Conservation (phyloP, 495 filamentous ascomycete genomes). For the Xylaria intraflava region DNA sequence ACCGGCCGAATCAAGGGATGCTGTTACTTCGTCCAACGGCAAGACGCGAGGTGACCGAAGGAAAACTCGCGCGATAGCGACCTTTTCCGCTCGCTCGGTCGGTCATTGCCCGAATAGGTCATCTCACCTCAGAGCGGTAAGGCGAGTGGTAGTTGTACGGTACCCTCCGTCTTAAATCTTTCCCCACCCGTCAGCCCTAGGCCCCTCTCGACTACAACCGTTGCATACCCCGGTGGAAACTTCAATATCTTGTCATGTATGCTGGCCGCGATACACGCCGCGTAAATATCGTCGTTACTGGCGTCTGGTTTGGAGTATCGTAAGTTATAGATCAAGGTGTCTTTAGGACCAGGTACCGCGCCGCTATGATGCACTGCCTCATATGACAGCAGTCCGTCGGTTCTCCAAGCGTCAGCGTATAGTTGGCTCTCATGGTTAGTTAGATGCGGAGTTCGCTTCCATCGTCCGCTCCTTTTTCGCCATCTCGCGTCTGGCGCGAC, state of each 20-base stretch:
- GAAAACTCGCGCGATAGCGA: constrained; percentile 9
- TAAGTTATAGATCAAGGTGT: constrained; percentile 76
- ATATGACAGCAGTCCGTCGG: constrained; percentile 58
- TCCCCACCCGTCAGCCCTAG: constrained; percentile 76
- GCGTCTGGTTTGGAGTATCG: constrained; percentile 70
- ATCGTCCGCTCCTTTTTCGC: constrained; percentile 41
- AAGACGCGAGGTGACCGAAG: constrained; percentile 27
- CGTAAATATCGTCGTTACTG: constrained; percentile 65
- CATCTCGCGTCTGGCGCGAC: constrained; percentile 69
- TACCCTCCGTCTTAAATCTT: constrained; percentile 47
- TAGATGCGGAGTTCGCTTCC: too few relatives aligned
- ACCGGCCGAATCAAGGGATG: constrained; percentile 28
- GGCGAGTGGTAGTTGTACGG: too few relatives aligned
- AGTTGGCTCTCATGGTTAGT: too few relatives aligned
- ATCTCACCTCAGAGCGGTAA: too few relatives aligned
- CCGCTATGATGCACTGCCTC: constrained; percentile 75
- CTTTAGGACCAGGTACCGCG: constrained; percentile 40
- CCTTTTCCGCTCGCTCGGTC: background rate
- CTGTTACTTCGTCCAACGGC: constrained; percentile 30
- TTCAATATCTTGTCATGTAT: constrained; percentile 77
- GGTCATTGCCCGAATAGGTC: too few relatives aligned
- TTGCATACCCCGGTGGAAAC: constrained; percentile 45
- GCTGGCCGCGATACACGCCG: constrained; percentile 67
- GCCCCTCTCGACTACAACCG: constrained; percentile 75
- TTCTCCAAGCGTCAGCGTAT: constrained; percentile 64